A percentile compares a stretch with the other conserved stretches of the same genome.
Conservation (phyloP, 345 rosid species). For the Carallia brachiata region DNA sequence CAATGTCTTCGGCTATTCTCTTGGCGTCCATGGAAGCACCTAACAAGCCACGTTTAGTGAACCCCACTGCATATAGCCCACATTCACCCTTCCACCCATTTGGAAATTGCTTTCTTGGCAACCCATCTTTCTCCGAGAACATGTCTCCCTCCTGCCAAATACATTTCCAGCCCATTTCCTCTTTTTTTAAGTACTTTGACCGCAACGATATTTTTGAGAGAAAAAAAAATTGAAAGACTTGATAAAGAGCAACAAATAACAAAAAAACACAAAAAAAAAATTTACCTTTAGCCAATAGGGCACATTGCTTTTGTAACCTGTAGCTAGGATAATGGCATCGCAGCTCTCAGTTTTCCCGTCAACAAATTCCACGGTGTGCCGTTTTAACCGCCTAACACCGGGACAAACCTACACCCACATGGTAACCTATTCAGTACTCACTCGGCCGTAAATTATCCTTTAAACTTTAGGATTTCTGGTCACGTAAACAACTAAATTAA, state of each 20-base stretch:
- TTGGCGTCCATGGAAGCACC: slow-evolving; percentile 38
- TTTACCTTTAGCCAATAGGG: slow-evolving; percentile 83
- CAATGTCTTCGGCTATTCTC: slow-evolving; percentile 28
- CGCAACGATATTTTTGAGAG: not conserved
- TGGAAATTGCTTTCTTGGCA: slow-evolving; percentile 33
- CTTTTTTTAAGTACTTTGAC: not conserved
- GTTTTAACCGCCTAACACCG: slow-evolving; percentile 53
- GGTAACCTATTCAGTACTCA: not conserved
- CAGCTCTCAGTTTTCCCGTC: slow-evolving; percentile 60
- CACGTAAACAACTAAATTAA: too few species aligned
- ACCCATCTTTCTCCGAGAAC: slow-evolving; percentile 37
- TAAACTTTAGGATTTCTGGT: too few species aligned
- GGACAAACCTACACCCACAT: slow-evolving; percentile 47
- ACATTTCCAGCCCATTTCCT: slow-evolving; percentile 2
- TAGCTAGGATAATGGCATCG: slow-evolving; percentile 85
- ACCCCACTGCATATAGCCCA: slow-evolving; percentile 36
- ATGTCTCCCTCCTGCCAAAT: slow-evolving; percentile 29
- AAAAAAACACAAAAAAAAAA: not conserved
- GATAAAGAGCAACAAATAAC: not conserved
- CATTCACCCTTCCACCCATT: slow-evolving; percentile 34
- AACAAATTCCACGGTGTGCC: slow-evolving; percentile 60
- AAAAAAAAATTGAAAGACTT: not conserved
- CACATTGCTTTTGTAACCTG: slow-evolving; percentile 87
- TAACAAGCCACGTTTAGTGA: slow-evolving; percentile 36
- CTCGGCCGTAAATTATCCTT: too few species aligned